Evolutionary conservation across 2,329 filamentous ascomycete genomes (phyloP), one percentile per base, ranked within the genome.

Genomic region (Mollisia scopiformis): DNA sequence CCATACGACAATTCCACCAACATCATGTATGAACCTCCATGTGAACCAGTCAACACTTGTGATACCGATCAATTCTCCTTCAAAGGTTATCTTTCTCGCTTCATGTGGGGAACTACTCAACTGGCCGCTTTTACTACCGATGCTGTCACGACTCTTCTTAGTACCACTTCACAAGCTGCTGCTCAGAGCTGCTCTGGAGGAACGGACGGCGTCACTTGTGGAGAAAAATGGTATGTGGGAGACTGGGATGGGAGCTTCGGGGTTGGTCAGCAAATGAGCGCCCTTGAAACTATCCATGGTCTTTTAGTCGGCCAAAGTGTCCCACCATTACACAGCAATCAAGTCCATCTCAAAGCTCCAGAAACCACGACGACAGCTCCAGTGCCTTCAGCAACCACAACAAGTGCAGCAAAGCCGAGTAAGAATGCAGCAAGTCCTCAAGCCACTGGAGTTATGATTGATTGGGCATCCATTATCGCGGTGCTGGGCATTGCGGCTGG

Each of bases 51-150:
- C 61, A 75, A 76, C 55, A 78, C 71, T 0, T 92, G 89, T 74
- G 83, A 85, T 71, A 79, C 76, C 53, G 88, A 90, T 73, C 86
- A 88, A 80, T 82, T 81, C 67, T 85, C 84, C 8, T 89, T 88
- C 81, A 92, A 91, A 75, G 87, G 81, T 46, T 88, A 87, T 71
- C 79, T 89, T 30, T 79, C 86, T 27, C 84, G 87, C 57, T 88
- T 87, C 76, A 83, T 89, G 77, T 88, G 82, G 75, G 79, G 82
- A 49, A 80, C 85, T 3, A 79, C 84, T 33, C 72, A 81, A 54
- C 78, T 88, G 75, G 78, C 86, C 61, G 84, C 87, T 10, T 80
- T 80, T 21, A 81, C 87, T 21, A 74, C 75, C 2, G 57, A 74
- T 3, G 75, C 77, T 4, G 78, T 89, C 50, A 75, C 79, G 53